Base-by-base conservation (phyloP, 23 red algal genomes). In the Gracilariopsis chorda region DNA sequence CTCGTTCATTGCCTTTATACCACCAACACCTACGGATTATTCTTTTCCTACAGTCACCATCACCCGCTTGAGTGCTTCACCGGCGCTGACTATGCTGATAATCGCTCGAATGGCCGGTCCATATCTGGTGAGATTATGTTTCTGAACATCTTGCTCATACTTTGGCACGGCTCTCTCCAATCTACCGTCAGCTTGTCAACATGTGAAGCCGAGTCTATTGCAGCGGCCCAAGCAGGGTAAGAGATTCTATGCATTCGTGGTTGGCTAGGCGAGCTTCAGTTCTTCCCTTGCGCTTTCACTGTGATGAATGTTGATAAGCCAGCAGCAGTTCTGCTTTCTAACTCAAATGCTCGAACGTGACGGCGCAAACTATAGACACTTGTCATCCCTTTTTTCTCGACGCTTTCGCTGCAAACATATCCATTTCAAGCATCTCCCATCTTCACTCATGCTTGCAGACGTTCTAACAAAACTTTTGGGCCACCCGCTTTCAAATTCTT, bases 71-170 rank as follows among this genome's bases (percentile, higher is more conserved):
- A 58, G 53, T 58, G n/a, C 8, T 59, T 42, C 24, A 7, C 53
- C 42, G 78, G 63, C 57, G 48, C 78, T 21, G 78, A 83, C 7
- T 63, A 35, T 83, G 78, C 49, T 29, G 51, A 41, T 34, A 42
- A 86, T 25, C 4, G 35, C 21, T 14, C 55, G 35, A 56, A 23
- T 12, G 57, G 59, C 34, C 65, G 58, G 39, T 45, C 57, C 20
- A 21, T 40, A 28, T 24, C 57, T 1, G 0, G 81, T 32, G 69
- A 43, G 12, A 16, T 86, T 7, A 0, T 29, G 27, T 35, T 56
- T 7, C 28, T 16, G 3, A n/a, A 51, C 27, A 25, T 34, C 19
- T 41, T 39, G 33, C 16, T 40, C 5, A n/a, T 86, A 36, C 20
- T 35, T 20, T 86, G 56, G n/a, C 20, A 32, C 21, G 16, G 39